Evolutionary conservation across 345 rosid species (phyloP).

Genomic region (Eutrema yunnanense): DNA sequence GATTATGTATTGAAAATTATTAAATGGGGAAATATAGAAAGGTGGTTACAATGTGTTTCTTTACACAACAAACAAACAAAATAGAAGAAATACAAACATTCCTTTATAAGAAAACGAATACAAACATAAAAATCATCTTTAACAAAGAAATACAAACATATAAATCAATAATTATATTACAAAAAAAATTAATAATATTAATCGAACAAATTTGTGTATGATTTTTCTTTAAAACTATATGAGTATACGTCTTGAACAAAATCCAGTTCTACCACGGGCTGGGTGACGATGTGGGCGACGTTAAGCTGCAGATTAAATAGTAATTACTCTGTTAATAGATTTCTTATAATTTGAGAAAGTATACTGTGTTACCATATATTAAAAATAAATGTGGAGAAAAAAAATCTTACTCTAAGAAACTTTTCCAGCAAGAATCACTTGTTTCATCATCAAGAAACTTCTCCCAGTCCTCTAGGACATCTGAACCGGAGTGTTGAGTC

Average conservation of each 20-base stretch:
- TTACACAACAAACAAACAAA: slow-evolving; percentile 16
- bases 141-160: neutral
- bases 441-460: slow-evolving; percentile 56
- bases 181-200: neutral
- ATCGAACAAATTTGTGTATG: neutral
- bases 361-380: neutral
- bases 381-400: neutral
- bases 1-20: neutral
- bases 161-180: neutral
- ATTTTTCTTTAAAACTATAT: neutral
- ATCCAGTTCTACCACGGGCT: slow-evolving; percentile 36
- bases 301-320: slow-evolving; percentile 34
- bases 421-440: slow-evolving; percentile 58
- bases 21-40: neutral
- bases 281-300: slow-evolving; percentile 32
- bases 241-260: neutral
- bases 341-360: neutral
- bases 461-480: slow-evolving; percentile 49
- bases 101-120: neutral
- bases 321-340: neutral
- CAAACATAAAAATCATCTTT: too few species aligned
- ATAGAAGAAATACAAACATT: slow-evolving; percentile 8
- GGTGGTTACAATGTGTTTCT: slow-evolving; percentile 7
- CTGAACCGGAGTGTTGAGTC: slow-evolving; percentile 15
- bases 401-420: slow-evolving; percentile 47